Base-by-base conservation (phyloP, 139 green algal species). In the Pseudopediastrum boryanum region DNA sequence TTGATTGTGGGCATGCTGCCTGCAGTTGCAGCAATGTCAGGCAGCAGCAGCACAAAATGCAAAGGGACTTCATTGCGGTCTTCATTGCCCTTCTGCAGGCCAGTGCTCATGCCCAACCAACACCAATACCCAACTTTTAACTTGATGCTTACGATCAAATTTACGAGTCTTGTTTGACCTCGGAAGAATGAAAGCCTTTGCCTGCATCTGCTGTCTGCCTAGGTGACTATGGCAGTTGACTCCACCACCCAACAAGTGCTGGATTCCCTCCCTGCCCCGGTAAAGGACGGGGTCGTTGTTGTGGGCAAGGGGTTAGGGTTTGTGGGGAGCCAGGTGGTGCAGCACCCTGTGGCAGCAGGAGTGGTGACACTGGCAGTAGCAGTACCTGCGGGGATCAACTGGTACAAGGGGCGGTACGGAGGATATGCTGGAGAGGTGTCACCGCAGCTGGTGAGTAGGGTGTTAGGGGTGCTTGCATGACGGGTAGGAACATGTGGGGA, bases 341-440 rank as follows among this genome's bases (percentile, higher is more conserved):
- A 54, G 21, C 79, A 88, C 50, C 80, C 74, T 4, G 33, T 36
- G 5, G 50, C 41, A 35, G 73, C 43, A 10, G 85, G 66, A 7
- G 65, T 79, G 35, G 41, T 67, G 31, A 72, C 87, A 31, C 61
- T 67, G 33, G 82, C 63, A 8, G 25, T 90, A 27, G 81, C 61
- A 48, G 36, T 86, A 56, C 84, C 81, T 10, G 25, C 77, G 33
- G 36, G 81, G 3, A 39, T 79, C 21, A 58, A 16, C 2, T 71
- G n/a, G 33, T 89, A 80, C 72, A 58, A 75, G 33, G 71, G 70
- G 13, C 38, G 75, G 3, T 89, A 82, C 31, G 82, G 54, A n/a
- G 88, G 88, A 19, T 92, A 85, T 63, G 74, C 85, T 8, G 88
- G 88, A 23, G 56, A 80, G 74, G 70, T 86, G 23, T 25, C n/a